Percentiles rank a stretch among this genome's conserved stretches.
These are phyloP conservation scores for Phytophthora ohioensis DNA, from an alignment of 352 stramenopile species.

Conservation along the genomic window DNA sequence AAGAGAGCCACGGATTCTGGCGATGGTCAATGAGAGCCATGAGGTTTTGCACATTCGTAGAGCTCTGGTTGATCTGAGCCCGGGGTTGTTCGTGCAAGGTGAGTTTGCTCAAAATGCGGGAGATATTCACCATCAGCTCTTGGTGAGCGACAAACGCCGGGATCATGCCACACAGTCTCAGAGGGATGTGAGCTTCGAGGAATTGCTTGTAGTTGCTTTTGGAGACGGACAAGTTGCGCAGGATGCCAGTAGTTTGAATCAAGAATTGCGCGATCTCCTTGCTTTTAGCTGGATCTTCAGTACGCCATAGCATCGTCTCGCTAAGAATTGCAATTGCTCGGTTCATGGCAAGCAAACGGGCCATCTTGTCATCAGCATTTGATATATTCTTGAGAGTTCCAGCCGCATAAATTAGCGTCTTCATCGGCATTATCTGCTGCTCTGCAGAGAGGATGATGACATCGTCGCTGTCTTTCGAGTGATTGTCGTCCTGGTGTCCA, in stretches of 20 bases:
- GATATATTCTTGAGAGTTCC: constrained; percentile 84
- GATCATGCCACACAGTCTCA: constrained; percentile 59
- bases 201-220: constrained; percentile 82
- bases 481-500: constrained; percentile 2
- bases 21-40: constrained; percentile 54
- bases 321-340: constrained; percentile 67
- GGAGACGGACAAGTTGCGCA: constrained; percentile 72
- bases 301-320: constrained; percentile 57
- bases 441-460: constrained; percentile 1
- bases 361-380: constrained; percentile 62
- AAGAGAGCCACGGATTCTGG: constrained; percentile 49
- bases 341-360: constrained; percentile 69
- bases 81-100: constrained; percentile 78
- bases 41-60: constrained; percentile 52
- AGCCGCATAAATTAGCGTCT: constrained; percentile 71
- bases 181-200: constrained; percentile 54
- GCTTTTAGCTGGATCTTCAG: constrained; percentile 12
- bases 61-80: constrained; percentile 69
- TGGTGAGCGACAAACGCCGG: constrained; percentile 56
- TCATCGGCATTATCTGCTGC: constrained; percentile 27
- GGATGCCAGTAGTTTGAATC: constrained; percentile 69
- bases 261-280: constrained; percentile 80
- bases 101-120: constrained; percentile 84
- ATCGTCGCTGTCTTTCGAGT: constrained; percentile 14
- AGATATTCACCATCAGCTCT: constrained; percentile 84